A percentile compares a stretch with the other conserved stretches of the same genome.
Evolutionary conservation across 2,329 filamentous ascomycete species (phyloP).

Genomic region (Teratosphaeria epicoccoides): DNA sequence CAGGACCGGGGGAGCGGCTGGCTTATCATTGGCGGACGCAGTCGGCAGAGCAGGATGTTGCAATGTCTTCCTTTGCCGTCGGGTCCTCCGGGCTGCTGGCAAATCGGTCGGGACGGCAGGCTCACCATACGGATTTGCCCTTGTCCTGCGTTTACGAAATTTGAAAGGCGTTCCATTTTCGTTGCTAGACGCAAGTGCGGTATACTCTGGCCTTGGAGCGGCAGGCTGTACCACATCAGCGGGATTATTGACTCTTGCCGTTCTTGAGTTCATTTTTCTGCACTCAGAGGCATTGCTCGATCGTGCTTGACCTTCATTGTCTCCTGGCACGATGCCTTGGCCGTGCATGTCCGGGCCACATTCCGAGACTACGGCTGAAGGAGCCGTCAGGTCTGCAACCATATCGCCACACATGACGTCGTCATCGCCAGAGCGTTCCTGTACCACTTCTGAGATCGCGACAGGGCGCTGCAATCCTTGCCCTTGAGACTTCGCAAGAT

Average conservation of each 20-base stretch:
- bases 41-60: neutral
- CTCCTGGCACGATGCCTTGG: neutral
- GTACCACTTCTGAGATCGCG: neutral
- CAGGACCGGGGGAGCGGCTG: conserved; percentile 8
- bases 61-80: neutral
- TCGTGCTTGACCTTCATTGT: neutral
- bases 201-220: neutral
- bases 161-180: conserved; percentile 15
- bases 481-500: neutral
- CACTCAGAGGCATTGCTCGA: neutral
- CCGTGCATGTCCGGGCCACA: neutral
- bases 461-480: neutral
- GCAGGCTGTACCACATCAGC: neutral
- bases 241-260: neutral
- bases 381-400: neutral
- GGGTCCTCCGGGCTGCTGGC: neutral
- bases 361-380: neutral
- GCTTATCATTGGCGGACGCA: neutral
- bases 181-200: neutral
- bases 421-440: neutral
- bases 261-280: neutral
- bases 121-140: neutral
- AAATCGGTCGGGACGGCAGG: neutral
- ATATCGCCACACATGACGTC: neutral
- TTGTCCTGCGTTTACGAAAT: conserved; percentile 15